phyloP scores from a whole-genome alignment of 2,329 filamentous ascomycete genomes.

The Tolypocladium cylindrosporum region DNA sequence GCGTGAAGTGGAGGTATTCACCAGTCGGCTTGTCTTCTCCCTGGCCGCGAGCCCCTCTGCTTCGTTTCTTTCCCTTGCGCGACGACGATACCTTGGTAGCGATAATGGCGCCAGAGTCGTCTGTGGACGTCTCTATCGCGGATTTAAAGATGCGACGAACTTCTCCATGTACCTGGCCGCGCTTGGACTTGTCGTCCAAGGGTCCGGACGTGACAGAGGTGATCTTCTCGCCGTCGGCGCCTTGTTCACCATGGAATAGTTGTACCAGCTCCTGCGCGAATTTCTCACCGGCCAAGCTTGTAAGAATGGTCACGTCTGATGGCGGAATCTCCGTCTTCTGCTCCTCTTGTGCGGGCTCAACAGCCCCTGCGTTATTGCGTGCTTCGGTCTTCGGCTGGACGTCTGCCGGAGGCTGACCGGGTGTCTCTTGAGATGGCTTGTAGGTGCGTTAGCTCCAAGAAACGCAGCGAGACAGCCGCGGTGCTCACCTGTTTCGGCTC shows the following conservation, averaged over 20 bases:
- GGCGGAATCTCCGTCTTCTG: constrained; percentile 15
- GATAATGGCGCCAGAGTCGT: constrained; percentile 46
- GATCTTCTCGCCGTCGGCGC: constrained; percentile 15
- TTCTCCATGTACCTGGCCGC: constrained; percentile 43
- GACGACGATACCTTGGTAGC: constrained; percentile 50
- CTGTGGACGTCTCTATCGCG: constrained; percentile 65
- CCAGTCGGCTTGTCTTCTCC: constrained; percentile 36
- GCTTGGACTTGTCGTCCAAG: constrained; percentile 33
- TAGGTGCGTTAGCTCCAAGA: background rate
- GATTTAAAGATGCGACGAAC: constrained; percentile 74
- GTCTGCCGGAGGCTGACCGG: background rate
- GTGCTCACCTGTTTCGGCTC: constrained; percentile 7
- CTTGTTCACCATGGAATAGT: constrained; percentile 27
- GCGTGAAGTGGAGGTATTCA: constrained; percentile 78
- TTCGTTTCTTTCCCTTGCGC: constrained; percentile 20
- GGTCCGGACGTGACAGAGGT: constrained; percentile 27
- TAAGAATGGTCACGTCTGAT: constrained; percentile 25
- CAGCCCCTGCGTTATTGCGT: constrained; percentile 6
- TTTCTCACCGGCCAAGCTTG: constrained; percentile 25
- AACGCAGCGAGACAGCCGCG: background rate
- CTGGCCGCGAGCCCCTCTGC: constrained; percentile 13
- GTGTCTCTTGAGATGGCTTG: background rate
- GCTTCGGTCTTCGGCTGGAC: constrained; percentile 8
- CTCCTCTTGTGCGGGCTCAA: constrained; percentile 9
- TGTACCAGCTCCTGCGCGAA: constrained; percentile 30